phyloP scores from a whole-genome alignment of 371 early-diverging fungal species.

The Rhizopus microsporus region DNA sequence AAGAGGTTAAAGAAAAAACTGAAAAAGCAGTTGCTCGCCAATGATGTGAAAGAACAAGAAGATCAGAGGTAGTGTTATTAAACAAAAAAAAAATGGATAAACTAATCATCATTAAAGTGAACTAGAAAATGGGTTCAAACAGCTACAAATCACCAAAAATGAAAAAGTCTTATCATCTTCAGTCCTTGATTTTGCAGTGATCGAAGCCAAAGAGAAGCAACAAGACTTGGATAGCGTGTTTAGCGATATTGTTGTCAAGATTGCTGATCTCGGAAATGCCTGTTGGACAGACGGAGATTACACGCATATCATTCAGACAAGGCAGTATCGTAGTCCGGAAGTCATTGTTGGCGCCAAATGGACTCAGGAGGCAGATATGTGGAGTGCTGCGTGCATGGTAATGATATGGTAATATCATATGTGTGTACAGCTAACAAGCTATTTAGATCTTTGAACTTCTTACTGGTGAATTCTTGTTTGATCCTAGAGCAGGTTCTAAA shows the following conservation, averaged over 20 bases:
- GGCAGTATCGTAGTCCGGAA: constrained; percentile 98
- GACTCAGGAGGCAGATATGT: constrained; percentile 90
- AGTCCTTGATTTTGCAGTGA: constrained; percentile 31
- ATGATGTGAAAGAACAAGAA: constrained; percentile 14
- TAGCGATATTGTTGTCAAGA: constrained; percentile 77
- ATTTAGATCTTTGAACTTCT: constrained; percentile 71
- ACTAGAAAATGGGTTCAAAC: constrained; percentile 10
- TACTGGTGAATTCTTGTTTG: constrained; percentile 94
- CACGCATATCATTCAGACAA: constrained; percentile 95
- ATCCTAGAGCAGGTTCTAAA: constrained; percentile 82
- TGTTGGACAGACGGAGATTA: constrained; percentile 94
- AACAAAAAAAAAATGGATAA: constrained; percentile 10
- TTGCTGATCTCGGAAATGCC: constrained; percentile 97
- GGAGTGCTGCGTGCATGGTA: constrained; percentile 95
- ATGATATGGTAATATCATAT: not conserved
- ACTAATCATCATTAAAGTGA: not conserved
- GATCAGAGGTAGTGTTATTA: constrained; percentile 5
- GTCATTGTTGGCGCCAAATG: constrained; percentile 95
- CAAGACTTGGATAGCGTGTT: constrained; percentile 13
- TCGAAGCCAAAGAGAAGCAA: not conserved
- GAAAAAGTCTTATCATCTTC: constrained; percentile 31
- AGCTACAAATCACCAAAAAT: constrained; percentile 14
- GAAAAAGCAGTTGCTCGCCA: constrained; percentile 24
- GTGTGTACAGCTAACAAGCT: not conserved
- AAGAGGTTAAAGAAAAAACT: constrained; percentile 39